A percentile compares a stretch with the other conserved stretches of the same genome.
phyloP scores from a whole-genome alignment of 83 land plant species.

The Larix sibirica region DNA sequence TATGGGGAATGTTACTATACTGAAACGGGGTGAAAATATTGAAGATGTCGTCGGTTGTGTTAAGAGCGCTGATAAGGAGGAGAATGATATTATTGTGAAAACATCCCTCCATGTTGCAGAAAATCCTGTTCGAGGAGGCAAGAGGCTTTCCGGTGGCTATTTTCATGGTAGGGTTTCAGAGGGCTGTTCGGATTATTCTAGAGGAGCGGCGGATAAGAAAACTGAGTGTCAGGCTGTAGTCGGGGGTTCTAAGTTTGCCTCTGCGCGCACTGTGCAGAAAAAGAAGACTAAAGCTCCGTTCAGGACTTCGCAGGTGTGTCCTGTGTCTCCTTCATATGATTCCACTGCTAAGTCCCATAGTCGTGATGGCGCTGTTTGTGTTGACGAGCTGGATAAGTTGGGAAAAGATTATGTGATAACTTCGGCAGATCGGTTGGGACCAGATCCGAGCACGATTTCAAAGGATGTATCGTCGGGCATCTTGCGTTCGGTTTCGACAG shows the following conservation, averaged over 20 bases:
- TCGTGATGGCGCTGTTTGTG: background rate
- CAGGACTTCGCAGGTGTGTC: constrained; percentile 4
- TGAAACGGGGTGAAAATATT: constrained; percentile 2
- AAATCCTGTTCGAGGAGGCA: background rate
- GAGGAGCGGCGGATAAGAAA: background rate
- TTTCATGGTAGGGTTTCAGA: background rate
- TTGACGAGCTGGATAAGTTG: background rate
- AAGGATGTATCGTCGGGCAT: background rate
- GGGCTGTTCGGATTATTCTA: background rate
- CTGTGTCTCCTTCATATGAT: background rate
- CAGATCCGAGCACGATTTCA: background rate
- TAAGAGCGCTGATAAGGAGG: background rate
- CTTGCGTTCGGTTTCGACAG: background rate
- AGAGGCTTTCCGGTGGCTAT: background rate
- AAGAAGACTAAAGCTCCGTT: background rate
- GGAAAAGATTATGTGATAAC: background rate
- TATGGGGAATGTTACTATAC: constrained; percentile 4
- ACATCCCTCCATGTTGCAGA: background rate
- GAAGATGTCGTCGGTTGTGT: background rate
- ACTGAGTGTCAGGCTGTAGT: background rate
- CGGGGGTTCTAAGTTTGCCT: background rate
- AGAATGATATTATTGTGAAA: background rate
- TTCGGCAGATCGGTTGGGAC: background rate
- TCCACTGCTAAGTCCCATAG: background rate
- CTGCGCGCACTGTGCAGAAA: background rate